Conservation (phyloP, 129 eudicot species). For the Mikania micrantha region DNA sequence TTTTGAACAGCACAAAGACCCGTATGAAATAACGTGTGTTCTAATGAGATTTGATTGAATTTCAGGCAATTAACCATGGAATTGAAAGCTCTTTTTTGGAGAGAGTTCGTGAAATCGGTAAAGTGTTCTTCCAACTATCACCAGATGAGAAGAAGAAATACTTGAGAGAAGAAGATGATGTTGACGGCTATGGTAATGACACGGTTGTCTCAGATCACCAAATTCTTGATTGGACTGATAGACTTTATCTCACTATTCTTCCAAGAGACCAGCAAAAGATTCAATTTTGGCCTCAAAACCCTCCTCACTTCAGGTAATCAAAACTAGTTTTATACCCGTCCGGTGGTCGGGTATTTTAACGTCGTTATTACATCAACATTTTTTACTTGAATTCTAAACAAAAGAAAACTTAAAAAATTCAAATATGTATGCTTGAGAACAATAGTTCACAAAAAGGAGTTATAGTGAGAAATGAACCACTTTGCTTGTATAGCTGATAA, state of each 20-base stretch:
- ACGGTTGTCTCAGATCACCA: slow-evolving; percentile 40
- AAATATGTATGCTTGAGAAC: no score
- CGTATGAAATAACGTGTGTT: no score
- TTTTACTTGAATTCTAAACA: no score
- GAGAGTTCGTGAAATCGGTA: slow-evolving; percentile 25
- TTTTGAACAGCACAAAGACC: no score
- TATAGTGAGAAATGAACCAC: no score
- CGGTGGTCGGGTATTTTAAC: no score
- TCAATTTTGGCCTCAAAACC: slow-evolving; percentile 49
- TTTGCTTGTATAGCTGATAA: no score
- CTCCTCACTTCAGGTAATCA: slow-evolving; percentile 40
- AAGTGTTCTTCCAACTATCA: slow-evolving; percentile 34
- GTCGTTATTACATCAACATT: no score
- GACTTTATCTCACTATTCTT: slow-evolving; percentile 32
- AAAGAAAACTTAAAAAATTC: no score
- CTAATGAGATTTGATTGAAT: neutral
- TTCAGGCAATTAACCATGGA: slow-evolving; percentile 52
- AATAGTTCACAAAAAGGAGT: no score
- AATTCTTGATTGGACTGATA: slow-evolving; percentile 52
- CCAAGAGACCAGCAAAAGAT: slow-evolving; percentile 40
- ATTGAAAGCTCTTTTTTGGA: slow-evolving; percentile 36
- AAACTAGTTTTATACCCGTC: no score
- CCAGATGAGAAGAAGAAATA: slow-evolving; percentile 43
- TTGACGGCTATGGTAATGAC: slow-evolving; percentile 65
- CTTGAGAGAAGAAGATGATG: slow-evolving; percentile 28